phyloP scores from a whole-genome alignment of 2,329 filamentous ascomycete species.

The Ceratocystis diversiconidia region DNA sequence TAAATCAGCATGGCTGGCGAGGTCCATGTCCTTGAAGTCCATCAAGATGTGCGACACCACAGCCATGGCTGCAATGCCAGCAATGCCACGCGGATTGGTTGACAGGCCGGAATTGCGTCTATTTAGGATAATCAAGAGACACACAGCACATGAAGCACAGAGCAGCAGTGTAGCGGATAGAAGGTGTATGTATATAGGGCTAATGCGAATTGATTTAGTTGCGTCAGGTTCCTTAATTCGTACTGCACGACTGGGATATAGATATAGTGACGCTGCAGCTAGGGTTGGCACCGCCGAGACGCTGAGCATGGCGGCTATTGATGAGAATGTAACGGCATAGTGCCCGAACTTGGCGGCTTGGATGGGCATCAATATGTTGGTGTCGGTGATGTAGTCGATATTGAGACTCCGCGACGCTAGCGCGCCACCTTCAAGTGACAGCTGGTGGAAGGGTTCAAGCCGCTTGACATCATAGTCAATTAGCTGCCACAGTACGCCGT shows the following conservation, averaged over 20 bases:
- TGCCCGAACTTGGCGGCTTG: conserved; percentile 48
- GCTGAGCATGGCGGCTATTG: conserved; percentile 48
- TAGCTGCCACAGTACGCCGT: conserved; percentile 51
- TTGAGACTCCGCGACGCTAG: conserved; percentile 54
- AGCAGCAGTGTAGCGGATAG: conserved; percentile 42
- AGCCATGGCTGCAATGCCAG: conserved; percentile 61
- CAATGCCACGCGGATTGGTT: conserved; percentile 57
- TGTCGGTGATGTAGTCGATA: conserved; percentile 57
- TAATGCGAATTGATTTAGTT: conserved; percentile 42
- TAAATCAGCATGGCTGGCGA: conserved; percentile 50
- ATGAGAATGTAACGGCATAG: conserved; percentile 54
- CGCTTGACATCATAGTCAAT: conserved; percentile 52
- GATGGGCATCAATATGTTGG: conserved; percentile 51
- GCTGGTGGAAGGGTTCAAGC: conserved; percentile 52
- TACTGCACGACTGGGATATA: conserved; percentile 37
- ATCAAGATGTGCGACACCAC: conserved; percentile 58
- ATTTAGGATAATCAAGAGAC: conserved; percentile 47
- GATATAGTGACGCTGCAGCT: conserved; percentile 46
- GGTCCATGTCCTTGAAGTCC: conserved; percentile 60
- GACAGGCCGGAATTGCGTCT: conserved; percentile 50
- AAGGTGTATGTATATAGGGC: conserved; percentile 45
- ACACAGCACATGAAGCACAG: conserved; percentile 42
- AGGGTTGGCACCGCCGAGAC: conserved; percentile 56
- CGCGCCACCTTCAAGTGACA: conserved; percentile 46
- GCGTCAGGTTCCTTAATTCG: conserved; percentile 30